Base-by-base conservation (phyloP, 179 eudicot species). In the Actinidia polygama region DNA sequence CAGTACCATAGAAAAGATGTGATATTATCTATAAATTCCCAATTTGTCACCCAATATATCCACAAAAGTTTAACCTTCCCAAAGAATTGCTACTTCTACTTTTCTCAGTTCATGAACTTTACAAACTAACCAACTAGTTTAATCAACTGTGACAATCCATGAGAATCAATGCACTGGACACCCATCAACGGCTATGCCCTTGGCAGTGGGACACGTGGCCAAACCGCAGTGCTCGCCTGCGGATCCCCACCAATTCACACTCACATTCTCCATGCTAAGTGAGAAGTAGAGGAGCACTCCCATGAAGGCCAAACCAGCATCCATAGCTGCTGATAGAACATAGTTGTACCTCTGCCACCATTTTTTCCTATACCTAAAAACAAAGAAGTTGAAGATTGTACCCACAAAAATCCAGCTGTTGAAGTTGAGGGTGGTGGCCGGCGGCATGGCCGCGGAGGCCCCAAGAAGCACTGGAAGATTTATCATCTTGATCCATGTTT, bases 311-410 rank as follows among this genome's bases (percentile, higher is more conserved):
- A 94, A 82, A 6, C 96, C 94, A 0, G 92, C 94, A 79, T 92
- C 98, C 84, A 91, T 50, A 3, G 90, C 96, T 0, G 94, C 95
- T 15, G 96, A 93, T 0, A 94, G 90, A 19, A 94, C 86, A 54
- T 94, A 94, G 21, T 93, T 94, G 80, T 93, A 94, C 91, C 91
- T 90, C 81, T 87, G 88, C 98, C 98, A 94, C 97, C 95, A 93
- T 63, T 24, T 55, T 85, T 91, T 93, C 80, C 90, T 58, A 53
- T 92, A 92, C 55, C 88, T 55, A 75, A 91, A 84, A 51, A 92
- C 85, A 1, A 91, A 78, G 79, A 83, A 92, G 79, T 91, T 90
- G 91, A 90, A 92, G 12, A 92, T 70, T 7, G 90, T 87, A 1
- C 95, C 98, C 0, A 88, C 58, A 0, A 93, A 51, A 19, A 92